phyloP scores from a whole-genome alignment of 805 yeast species.

The Ogataea trehalophila region DNA sequence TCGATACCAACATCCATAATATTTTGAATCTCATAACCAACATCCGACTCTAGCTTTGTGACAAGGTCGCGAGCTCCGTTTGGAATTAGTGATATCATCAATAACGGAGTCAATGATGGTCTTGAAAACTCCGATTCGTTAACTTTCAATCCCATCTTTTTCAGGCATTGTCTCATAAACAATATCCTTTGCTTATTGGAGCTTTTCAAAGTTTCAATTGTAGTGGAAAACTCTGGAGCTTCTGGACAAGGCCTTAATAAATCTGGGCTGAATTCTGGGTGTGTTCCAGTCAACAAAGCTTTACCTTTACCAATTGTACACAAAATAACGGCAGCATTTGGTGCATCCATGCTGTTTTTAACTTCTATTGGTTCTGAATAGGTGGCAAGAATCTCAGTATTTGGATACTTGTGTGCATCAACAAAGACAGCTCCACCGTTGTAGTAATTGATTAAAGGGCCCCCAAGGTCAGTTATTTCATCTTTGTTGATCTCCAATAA shows the following conservation, averaged over 20 bases:
- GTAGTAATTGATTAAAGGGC: slow-evolving; percentile 44
- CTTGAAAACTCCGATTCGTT: slow-evolving; percentile 43
- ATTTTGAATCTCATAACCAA: slow-evolving; percentile 36
- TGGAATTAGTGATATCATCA: slow-evolving; percentile 40
- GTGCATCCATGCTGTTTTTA: slow-evolving; percentile 23
- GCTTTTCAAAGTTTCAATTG: slow-evolving; percentile 37
- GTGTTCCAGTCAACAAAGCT: slow-evolving; percentile 78
- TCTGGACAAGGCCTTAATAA: slow-evolving; percentile 34
- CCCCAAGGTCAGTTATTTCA: slow-evolving; percentile 25
- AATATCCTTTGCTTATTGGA: slow-evolving; percentile 44
- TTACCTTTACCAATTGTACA: slow-evolving; percentile 69
- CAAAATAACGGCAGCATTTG: slow-evolving; percentile 66
- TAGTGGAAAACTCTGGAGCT: slow-evolving; percentile 23
- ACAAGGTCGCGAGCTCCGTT: slow-evolving; percentile 31
- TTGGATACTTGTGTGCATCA: slow-evolving; percentile 56
- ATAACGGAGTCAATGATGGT: slow-evolving; percentile 69
- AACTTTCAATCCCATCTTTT: slow-evolving; percentile 65
- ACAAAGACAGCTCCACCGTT: slow-evolving; percentile 91
- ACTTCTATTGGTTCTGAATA: slow-evolving; percentile 58
- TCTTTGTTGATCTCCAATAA: slow-evolving; percentile 36
- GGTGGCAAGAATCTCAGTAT: slow-evolving; percentile 69
- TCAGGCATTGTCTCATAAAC: slow-evolving; percentile 55
- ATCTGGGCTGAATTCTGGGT: slow-evolving; percentile 76
- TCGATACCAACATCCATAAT: slow-evolving; percentile 51
- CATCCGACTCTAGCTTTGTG: slow-evolving; percentile 23